Evolutionary conservation across 169 alveolate genomes (phyloP), one percentile per base, ranked within the genome.

Genomic region (Eimeria brunetti): DNA sequence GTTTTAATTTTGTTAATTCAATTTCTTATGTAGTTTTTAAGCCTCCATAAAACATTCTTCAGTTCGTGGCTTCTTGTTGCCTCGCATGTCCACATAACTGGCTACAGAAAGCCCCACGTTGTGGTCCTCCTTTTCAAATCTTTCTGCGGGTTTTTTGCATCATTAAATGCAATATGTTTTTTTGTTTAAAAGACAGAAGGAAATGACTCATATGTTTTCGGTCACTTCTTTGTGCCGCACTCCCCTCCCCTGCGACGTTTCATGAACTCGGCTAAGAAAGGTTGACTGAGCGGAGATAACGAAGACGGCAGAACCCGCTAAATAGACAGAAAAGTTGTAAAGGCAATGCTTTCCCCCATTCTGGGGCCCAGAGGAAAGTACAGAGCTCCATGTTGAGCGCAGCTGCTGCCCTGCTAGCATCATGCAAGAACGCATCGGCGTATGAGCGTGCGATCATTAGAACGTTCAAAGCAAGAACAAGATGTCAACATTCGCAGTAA

Each of bases 401-500:
- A 30, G 81, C 81, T 5, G 30, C 51, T 71, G 53, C 16, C 33
- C 30, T 71, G 53, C 53, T 38, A 71, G 41, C n/a, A n/a, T n/a
- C 53, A 38, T 27, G 53, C 51, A 36, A 30, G 81, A 53, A 30
- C 81, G 36, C 24, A 33, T 71, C 30, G 51, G 53, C 53, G n/a
- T 7, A 38, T 71, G 81, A 27, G 27, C 33, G 33, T 1, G 38
- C 53, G 30, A 20, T 67, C 76, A 67, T 67, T 20, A 67, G 20
- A 33, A 18, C 53, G 53, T 71, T 41, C 20, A 4, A 5, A 58
- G 69, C 8, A 12, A 18, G 62, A 12, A 8, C 2, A 86, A 86
- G 92, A 86, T 86, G 92, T 86, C 92, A 20, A 86, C 92, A 27
- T 86, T 86, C 41, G 92, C 92, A 64, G 92, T 27, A 86, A 86